Conservation (phyloP, 768 basidiomycete species). For the Agaricus sinodeliciosus region DNA sequence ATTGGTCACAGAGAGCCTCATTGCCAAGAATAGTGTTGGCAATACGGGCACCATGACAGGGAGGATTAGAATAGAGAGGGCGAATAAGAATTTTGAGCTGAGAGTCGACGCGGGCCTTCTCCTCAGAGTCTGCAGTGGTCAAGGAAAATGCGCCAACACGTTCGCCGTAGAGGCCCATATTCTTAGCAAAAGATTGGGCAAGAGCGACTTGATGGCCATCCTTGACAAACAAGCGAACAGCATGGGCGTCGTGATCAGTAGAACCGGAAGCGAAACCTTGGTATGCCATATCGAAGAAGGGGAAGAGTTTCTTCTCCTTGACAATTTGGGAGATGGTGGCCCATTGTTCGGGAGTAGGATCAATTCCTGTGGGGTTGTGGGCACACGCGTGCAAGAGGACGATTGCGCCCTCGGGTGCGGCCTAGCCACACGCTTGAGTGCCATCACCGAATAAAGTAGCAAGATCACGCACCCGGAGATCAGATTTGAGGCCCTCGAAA, state of each 20-base stretch:
- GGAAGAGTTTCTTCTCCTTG: conserved; percentile 87
- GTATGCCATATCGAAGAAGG: conserved; percentile 99
- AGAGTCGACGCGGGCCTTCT: conserved; percentile 83
- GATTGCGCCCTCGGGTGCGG: conserved; percentile 71
- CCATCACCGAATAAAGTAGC: neutral
- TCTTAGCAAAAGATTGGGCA: conserved; percentile 96
- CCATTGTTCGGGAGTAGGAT: conserved; percentile 94
- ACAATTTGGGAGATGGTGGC: conserved; percentile 80
- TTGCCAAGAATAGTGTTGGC: conserved; percentile 79
- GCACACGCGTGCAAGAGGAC: conserved; percentile 96
- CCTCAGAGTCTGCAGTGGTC: conserved; percentile 58
- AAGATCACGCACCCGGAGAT: conserved; percentile 58
- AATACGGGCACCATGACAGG: conserved; percentile 82
- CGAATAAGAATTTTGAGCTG: conserved; percentile 95
- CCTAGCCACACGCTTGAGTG: conserved; percentile 27
- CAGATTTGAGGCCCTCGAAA: conserved; percentile 84
- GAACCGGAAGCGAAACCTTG: conserved; percentile 97
- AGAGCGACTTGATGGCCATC: conserved; percentile 88
- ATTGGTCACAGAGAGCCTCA: conserved; percentile 70
- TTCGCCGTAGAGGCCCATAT: conserved; percentile 98
- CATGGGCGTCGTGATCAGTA: conserved; percentile 87
- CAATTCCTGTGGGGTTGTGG: conserved; percentile 98
- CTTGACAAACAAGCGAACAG: conserved; percentile 88
- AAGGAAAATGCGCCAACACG: conserved; percentile 97
- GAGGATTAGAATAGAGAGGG: conserved; percentile 98